Base-by-base conservation (phyloP, 2,329 filamentous ascomycete species). In the Stachybotrys echinatus region DNA sequence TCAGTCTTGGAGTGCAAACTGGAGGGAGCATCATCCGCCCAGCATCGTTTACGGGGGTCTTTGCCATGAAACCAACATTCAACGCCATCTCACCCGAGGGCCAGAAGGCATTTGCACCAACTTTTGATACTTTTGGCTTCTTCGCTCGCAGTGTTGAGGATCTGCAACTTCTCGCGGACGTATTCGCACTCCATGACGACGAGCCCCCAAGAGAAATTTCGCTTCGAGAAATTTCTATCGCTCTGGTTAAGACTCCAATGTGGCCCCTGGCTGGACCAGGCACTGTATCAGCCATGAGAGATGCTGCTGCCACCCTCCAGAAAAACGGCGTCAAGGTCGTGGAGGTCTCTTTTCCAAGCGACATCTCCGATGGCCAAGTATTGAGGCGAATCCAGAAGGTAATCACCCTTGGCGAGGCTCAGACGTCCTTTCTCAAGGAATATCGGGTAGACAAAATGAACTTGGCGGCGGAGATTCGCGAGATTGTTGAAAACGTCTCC, bases 1-100 rank as follows among this genome's bases (percentile, higher is more conserved):
- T 86, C 8, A 74, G 65, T 0, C 65, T 87, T 0, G 83, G 82
- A 0, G 83, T 82, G 0, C 83, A 87, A 59, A 87, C 83, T 0
- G 80, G 76, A 2, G 83, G 83, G 0, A 82, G 78, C 49, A 77
- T 70, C 0, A 79, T 87, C 31, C 73, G 83, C 0, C 83, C 83
- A 0, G 83, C 70, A 0, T 82, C 79, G 0, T 87, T 77, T 64
- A 84, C 79, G 50, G 81, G 81, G 2, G 72, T 82, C 1, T 60
- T 50, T 17, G 58, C 55, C 0, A 49, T 59, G 14, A 61, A 61
- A 0, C 56, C 53, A 1, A 59, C 54, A 0, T 58, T 42, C 38
- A 58, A 58, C 3, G 51, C 51, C 0, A 56, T 59, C 1, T 51
- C 51, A 0, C 37, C 40, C 0, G 55, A 58, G 2, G 56, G 55